phyloP scores from a whole-genome alignment of 1,284 basidiomycete species.

The Coniferiporia weirii region DNA sequence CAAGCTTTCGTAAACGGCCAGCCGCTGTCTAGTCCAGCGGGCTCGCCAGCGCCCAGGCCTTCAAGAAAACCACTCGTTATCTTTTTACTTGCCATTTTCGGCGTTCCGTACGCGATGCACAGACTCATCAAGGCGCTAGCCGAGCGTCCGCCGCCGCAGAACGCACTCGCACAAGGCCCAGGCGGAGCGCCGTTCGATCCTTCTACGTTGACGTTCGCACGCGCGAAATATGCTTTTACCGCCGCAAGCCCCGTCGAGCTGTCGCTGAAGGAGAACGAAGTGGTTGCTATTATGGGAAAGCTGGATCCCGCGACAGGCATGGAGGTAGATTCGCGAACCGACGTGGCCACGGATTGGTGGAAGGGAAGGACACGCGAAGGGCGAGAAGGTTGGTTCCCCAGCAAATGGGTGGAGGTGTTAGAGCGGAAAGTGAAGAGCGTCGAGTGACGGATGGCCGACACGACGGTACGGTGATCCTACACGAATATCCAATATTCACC shows the following conservation, averaged over 20 bases:
- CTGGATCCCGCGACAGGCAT: conserved; percentile 64
- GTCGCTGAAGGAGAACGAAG: conserved; percentile 82
- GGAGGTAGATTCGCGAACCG: conserved; percentile 68
- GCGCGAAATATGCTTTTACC: conserved; percentile 80
- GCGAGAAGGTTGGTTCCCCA: conserved; percentile 94
- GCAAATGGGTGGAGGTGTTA: conserved; percentile 79
- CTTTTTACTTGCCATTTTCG: conserved; percentile 94
- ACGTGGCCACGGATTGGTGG: conserved; percentile 90
- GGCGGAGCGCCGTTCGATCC: conserved; percentile 63
- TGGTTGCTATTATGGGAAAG: conserved; percentile 90
- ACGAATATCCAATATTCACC: not conserved
- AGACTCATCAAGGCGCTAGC: conserved; percentile 81
- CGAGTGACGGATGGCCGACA: conserved; percentile 28
- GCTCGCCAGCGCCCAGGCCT: conserved; percentile 49
- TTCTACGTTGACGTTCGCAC: conserved; percentile 79
- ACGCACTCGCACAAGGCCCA: conserved; percentile 26
- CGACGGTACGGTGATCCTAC: no score
- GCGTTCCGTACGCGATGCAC: conserved; percentile 92
- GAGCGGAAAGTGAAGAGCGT: conserved; percentile 44
- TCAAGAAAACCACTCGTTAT: conserved; percentile 89
- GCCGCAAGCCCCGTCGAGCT: conserved; percentile 77
- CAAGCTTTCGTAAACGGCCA: conserved; percentile 62
- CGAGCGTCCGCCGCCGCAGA: conserved; percentile 43
- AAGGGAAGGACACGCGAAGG: conserved; percentile 92
- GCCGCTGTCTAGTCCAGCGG: conserved; percentile 51